These are phyloP conservation scores for Melocanna baccifera DNA, from an alignment of 176 grass and related monocot genomes.

Conservation along the genomic window DNA sequence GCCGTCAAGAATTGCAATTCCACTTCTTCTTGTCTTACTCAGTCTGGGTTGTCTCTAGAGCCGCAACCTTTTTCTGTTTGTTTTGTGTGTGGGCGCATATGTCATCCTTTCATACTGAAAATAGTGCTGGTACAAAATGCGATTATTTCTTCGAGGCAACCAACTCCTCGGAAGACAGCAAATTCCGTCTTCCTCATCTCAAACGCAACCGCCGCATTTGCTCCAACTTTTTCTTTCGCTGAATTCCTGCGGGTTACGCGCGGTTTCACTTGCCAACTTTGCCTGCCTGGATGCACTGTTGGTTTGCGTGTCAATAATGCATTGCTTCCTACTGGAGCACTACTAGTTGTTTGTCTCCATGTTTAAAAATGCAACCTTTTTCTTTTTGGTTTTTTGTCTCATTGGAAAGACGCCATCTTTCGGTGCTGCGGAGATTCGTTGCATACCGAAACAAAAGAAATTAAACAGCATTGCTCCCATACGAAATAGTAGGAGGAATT, in stretches of 20 bases:
- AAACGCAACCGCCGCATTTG: background rate
- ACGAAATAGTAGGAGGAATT: background rate
- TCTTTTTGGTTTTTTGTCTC: background rate
- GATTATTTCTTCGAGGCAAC: background rate
- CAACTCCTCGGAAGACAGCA: background rate
- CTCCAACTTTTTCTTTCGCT: background rate
- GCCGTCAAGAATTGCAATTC: background rate
- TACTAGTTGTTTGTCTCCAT: background rate
- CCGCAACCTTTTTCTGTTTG: background rate
- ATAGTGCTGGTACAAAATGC: too few species aligned
- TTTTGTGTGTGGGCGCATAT: background rate
- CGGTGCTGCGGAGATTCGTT: background rate
- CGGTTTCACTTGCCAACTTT: background rate
- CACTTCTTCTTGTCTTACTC: background rate
- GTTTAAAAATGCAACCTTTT: background rate
- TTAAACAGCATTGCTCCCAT: background rate
- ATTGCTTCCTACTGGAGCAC: background rate
- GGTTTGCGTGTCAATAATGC: conserved; percentile 27
- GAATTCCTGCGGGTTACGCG: background rate
- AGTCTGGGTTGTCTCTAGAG: background rate
- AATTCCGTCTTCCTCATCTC: background rate
- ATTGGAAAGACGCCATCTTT: background rate
- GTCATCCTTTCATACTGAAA: background rate
- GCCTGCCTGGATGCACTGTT: conserved; percentile 7
- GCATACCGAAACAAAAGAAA: background rate